A percentile compares a stretch with the other conserved stretches of the same genome.
Conservation (phyloP, 305 asterid genomes). For the Rubia peregrina region DNA sequence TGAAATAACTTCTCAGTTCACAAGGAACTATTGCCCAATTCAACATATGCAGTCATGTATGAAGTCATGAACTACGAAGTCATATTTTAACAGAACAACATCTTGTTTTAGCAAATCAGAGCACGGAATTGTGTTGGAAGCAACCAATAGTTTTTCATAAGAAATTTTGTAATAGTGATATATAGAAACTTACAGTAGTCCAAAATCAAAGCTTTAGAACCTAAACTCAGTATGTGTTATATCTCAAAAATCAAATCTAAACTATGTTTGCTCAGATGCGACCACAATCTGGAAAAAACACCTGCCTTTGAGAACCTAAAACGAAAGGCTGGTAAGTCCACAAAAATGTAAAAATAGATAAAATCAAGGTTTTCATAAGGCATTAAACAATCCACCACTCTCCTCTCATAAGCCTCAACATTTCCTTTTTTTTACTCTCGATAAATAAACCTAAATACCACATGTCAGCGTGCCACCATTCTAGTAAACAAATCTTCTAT, state of each 20-base stretch:
- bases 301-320: neutral
- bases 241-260: neutral
- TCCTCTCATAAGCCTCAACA: neutral
- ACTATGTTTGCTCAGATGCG: neutral
- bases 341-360: neutral
- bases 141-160: neutral
- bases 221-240: neutral
- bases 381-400: neutral
- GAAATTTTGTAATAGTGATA: neutral
- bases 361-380: neutral
- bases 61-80: neutral
- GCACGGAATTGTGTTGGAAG: neutral
- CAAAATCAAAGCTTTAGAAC: neutral
- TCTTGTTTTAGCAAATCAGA: neutral
- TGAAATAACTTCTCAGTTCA: neutral
- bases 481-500: neutral
- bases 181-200: neutral
- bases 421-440: neutral
- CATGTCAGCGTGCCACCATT: neutral
- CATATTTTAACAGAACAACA: neutral
- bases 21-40: neutral
- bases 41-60: neutral
- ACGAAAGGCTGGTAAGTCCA: neutral
- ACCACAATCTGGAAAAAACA: neutral
- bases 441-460: neutral